These are phyloP conservation scores for Alternaria longipes DNA, from an alignment of 2,329 filamentous ascomycete species.

Conservation along the genomic window DNA sequence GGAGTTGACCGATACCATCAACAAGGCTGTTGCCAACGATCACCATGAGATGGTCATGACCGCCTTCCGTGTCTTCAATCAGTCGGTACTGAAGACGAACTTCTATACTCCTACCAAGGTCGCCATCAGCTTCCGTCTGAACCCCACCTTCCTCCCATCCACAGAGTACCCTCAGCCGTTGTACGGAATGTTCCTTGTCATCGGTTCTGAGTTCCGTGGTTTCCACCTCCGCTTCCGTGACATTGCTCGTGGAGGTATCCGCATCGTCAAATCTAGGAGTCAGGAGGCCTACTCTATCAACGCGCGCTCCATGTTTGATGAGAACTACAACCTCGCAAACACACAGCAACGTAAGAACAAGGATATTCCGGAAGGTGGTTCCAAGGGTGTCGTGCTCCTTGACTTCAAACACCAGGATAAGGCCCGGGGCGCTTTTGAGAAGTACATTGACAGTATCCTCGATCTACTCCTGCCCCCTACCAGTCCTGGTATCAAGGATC, in stretches of 20 bases:
- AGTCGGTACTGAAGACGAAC: slow-evolving; percentile 93
- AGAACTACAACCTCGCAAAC: slow-evolving; percentile 98
- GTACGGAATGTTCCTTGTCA: slow-evolving; percentile 98
- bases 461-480: slow-evolving; percentile 89
- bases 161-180: slow-evolving; percentile 93
- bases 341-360: slow-evolving; percentile 99
- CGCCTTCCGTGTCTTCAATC: slow-evolving; percentile 96
- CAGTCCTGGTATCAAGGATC: slow-evolving; percentile 98
- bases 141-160: slow-evolving; percentile 86
- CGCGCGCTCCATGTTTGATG: slow-evolving; percentile 93
- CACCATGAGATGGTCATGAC: slow-evolving; percentile 99
- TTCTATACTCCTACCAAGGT: slow-evolving; percentile 98
- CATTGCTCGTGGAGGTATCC: slow-evolving; percentile 94
- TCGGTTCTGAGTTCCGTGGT: slow-evolving; percentile 93
- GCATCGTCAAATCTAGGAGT: slow-evolving; percentile 97
- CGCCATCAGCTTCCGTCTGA: slow-evolving; percentile 92
- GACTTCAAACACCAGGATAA: slow-evolving; percentile 95
- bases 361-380: slow-evolving; percentile 97
- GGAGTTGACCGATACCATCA: slow-evolving; percentile 52
- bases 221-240: slow-evolving; percentile 98
- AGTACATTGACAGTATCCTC: slow-evolving; percentile 99
- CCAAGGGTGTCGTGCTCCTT: slow-evolving; percentile 95
- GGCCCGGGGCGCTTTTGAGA: slow-evolving; percentile 91
- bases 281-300: slow-evolving; percentile 97
- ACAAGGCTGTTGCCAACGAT: slow-evolving; percentile 70